Percentiles rank a stretch among this genome's conserved stretches.
Conservation (phyloP, 2,329 filamentous ascomycete genomes). For the Lasiodiplodia theobromae region DNA sequence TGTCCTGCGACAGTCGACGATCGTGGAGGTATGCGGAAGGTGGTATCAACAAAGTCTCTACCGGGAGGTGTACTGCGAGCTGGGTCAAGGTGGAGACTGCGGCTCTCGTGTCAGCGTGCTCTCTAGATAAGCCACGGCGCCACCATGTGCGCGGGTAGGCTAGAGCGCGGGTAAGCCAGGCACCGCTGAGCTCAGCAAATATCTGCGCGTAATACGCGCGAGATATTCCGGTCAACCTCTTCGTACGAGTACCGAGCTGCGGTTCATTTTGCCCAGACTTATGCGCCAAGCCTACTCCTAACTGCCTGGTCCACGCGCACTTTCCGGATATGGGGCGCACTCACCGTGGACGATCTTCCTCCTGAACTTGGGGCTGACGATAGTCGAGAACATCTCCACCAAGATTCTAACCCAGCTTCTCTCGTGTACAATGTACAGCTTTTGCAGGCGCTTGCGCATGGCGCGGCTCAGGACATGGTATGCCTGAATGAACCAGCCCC, state of each 20-base stretch:
- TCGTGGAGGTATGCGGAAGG: slow-evolving; percentile 63
- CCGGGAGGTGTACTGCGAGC: slow-evolving; percentile 58
- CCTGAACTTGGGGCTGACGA: slow-evolving; percentile 64
- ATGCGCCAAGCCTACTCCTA: not conserved
- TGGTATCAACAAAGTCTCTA: slow-evolving; percentile 62
- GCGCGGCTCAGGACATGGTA: slow-evolving; percentile 63
- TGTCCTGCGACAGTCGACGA: slow-evolving; percentile 56
- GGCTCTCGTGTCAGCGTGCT: slow-evolving; percentile 7
- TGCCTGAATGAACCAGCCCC: slow-evolving; percentile 65
- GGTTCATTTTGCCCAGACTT: not conserved
- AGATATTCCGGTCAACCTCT: not conserved
- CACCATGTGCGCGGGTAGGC: not conserved
- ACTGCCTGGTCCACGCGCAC: not conserved
- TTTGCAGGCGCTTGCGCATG: slow-evolving; percentile 62
- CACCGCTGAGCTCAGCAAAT: slow-evolving; percentile 19
- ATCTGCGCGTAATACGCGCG: not conserved
- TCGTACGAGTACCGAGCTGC: slow-evolving; percentile 7
- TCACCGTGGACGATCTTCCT: slow-evolving; percentile 63
- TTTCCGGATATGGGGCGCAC: slow-evolving; percentile 31
- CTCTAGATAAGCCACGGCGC: not conserved
- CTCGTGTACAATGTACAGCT: slow-evolving; percentile 65
- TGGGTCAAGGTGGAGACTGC: slow-evolving; percentile 58
- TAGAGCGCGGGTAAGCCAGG: slow-evolving; percentile 11
- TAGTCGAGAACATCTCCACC: slow-evolving; percentile 63
- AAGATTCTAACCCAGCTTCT: slow-evolving; percentile 64